phyloP scores from a whole-genome alignment of 805 yeast genomes.

The Ogataea neopini region DNA sequence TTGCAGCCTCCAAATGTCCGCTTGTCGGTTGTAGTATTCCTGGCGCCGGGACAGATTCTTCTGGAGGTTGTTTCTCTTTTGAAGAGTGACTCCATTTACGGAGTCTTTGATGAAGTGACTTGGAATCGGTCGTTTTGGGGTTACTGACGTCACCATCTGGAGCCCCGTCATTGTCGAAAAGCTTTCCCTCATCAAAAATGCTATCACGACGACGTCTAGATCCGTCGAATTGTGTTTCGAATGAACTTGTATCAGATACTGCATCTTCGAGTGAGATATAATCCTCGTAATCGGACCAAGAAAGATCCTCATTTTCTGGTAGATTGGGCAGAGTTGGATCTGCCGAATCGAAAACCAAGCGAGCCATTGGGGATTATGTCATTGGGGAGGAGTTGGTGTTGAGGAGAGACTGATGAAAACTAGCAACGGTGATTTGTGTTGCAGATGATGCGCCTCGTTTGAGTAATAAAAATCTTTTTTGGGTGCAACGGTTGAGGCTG shows the following conservation, averaged over 20 bases:
- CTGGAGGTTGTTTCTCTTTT: neutral
- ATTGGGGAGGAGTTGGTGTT: neutral
- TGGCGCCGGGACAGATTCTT: neutral
- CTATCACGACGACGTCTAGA: neutral
- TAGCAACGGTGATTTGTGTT: too few relatives aligned
- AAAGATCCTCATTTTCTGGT: conserved; percentile 34
- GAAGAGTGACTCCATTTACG: neutral
- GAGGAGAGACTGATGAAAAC: too few relatives aligned
- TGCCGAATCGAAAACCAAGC: conserved; percentile 38
- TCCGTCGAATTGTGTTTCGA: conserved; percentile 1
- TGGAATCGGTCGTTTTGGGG: neutral
- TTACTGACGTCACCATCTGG: neutral
- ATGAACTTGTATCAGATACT: neutral
- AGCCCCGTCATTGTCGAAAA: neutral
- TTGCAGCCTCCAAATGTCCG: conserved; percentile 8
- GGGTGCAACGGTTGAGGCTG: too few relatives aligned
- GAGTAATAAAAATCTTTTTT: neutral
- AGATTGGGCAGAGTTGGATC: conserved; percentile 44
- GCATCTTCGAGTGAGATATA: conserved; percentile 21
- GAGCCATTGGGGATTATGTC: neutral
- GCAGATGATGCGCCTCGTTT: too few relatives aligned
- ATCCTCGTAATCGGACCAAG: conserved; percentile 37
- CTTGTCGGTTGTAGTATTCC: conserved; percentile 9
- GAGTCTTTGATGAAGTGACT: neutral
- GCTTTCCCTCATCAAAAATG: neutral